Percentiles rank a stretch among this genome's conserved stretches.
Evolutionary conservation across 805 yeast species (phyloP).

Genomic region (Yarrowia sp.): DNA sequence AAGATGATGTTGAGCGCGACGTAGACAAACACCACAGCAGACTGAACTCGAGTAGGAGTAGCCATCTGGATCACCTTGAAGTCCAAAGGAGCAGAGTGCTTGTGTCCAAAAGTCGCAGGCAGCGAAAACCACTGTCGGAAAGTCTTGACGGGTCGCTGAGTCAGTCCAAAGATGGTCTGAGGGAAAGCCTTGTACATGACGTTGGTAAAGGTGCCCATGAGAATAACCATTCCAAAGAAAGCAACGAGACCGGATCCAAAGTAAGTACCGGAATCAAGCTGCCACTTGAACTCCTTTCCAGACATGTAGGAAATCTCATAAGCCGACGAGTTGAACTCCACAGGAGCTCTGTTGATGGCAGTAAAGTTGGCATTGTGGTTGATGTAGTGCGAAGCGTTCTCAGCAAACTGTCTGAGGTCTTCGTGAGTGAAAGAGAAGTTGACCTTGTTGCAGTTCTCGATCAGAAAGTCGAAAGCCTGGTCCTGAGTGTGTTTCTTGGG

Average conservation of each 20-base stretch:
- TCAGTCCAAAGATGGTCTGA: background rate
- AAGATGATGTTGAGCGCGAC: conserved; percentile 37
- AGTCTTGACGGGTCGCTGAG: conserved; percentile 19
- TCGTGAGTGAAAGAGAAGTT: background rate
- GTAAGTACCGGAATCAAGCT: conserved; percentile 21
- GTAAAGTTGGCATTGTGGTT: conserved; percentile 22
- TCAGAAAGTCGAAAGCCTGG: conserved; percentile 8
- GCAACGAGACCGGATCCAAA: conserved; percentile 35
- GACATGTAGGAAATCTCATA: background rate
- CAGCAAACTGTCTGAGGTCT: background rate
- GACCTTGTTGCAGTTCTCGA: conserved; percentile 11
- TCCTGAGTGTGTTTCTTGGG: background rate
- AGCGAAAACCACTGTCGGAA: conserved; percentile 37
- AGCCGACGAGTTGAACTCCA: conserved; percentile 5
- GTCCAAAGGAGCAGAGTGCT: conserved; percentile 37
- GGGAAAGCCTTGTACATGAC: conserved; percentile 29
- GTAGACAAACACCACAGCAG: conserved; percentile 41
- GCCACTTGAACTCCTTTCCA: conserved; percentile 8
- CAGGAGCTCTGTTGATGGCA: conserved; percentile 16
- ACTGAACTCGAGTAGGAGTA: conserved; percentile 47
- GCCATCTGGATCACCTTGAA: conserved; percentile 30
- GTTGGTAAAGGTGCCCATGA: conserved; percentile 33
- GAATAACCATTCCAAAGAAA: conserved; percentile 38
- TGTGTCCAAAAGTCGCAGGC: conserved; percentile 38
- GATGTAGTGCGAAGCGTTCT: background rate